Base-by-base conservation (phyloP, 495 filamentous ascomycete genomes). In the Aspergillus egyptiacus region DNA sequence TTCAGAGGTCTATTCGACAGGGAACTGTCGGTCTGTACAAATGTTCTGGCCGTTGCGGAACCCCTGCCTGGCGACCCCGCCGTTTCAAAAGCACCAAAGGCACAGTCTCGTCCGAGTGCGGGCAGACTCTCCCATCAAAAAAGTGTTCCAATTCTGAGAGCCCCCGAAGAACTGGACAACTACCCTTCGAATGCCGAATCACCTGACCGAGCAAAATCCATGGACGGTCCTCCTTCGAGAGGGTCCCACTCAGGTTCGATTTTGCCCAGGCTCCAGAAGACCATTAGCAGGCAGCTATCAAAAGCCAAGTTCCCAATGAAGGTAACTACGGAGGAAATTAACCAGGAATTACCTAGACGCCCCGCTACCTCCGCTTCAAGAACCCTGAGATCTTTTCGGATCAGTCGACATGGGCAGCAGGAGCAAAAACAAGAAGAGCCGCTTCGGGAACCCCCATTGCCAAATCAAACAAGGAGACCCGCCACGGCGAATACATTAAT, bases 31-130 rank as follows among this genome's bases (percentile, higher is more conserved):
- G 44, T 33, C 20, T 46, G 10, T 31, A 32, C 30, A 13, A 30
- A 32, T 23, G 22, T 39, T 15, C 32, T 42, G 15, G 6, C 40
- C 5, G 39, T 56, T 7, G 58, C 66, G 15, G 71, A 72, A 37
- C 69, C 68, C 5, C 55, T 72, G 5, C 69, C 69, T 8, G 48
- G 51, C 28, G 67, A 67, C 41, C 69, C 69, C 31, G 31, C 31
- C 3, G 38, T 59, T 1, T 28, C 54, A 13, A 50, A 51, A 18
- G 33, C 48, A 19, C 51, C 43, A 9, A 28, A 22, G 6, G 25
- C 42, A 30, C 20, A 37, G n/a, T 40, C 55, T 22, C 40, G 19
- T 9, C 39, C 54, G 4, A 56, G 48, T n/a, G 30, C 53, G 18
- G 53, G 35, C 34, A 51, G 46, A 17, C 31, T 53, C n/a, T 22